Base-by-base conservation (phyloP, 306 rosid genomes). In the Mimosa pudica region DNA sequence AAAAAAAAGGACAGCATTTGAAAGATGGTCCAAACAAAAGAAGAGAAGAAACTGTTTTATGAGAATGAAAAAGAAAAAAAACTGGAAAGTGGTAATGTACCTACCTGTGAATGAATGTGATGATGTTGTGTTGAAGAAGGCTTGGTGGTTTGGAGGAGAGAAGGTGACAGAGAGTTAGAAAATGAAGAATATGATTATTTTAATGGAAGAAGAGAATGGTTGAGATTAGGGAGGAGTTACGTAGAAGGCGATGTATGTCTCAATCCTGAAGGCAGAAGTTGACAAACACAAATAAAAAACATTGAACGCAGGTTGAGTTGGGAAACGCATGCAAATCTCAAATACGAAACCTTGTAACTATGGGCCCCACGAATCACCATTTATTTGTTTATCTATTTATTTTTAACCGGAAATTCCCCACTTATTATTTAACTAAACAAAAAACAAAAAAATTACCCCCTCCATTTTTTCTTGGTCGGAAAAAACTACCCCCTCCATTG, bases 161-260 rank as follows among this genome's bases (percentile, higher is more conserved):
- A 51, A 74, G 65, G 66, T 73, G 24, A 58, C 9, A 11, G 62
- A 47, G 41, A 49, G 88, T 63, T 84, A 79, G 90, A 77, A 87
- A 83, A 82, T 73, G 83, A 87, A 80, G 90, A 70, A 82, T 42
- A 1, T 42, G 20, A 41, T 70, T 46, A 46, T 20, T 24, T 68
- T 44, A 42, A 44, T 44, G 41, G 57, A 30, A n/a, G 80, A 71
- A 75, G 49, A 61, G 62, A 73, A 81, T 46, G 68, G 8, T 20
- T 18, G 35, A 68, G 72, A 67, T 38, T 14, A 65, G 8, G 8
- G 66, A 12, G 78, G 79, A 18, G 36, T 16, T 71, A 24, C 30
- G 30, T 24, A 24, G 75, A 38, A 45, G 36, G 61, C 24, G 49
- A 20, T 24, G 30, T 24, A 24, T 24, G 55, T 13, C 11, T 69